These are phyloP conservation scores for Euptelea pleiosperma DNA, from an alignment of 164 flowering plant genomes.

Conservation along the genomic window DNA sequence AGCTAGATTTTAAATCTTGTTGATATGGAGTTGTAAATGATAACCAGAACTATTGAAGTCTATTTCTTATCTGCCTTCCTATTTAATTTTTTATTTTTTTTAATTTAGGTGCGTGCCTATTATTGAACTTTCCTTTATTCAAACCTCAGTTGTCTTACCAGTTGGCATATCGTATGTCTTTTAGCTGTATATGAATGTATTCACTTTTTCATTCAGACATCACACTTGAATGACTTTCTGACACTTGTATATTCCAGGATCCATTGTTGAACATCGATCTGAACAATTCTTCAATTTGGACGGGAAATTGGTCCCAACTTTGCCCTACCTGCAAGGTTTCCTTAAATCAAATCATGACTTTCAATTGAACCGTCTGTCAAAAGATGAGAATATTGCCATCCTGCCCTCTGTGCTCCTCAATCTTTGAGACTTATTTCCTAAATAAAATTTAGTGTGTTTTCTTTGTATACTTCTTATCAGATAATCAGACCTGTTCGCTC, in stretches of 20 bases:
- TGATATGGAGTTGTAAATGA: neutral
- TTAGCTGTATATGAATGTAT: neutral
- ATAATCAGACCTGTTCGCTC: slow-evolving; percentile 95
- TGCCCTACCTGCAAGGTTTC: slow-evolving; percentile 98
- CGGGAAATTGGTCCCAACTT: slow-evolving; percentile 94
- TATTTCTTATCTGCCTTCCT: neutral
- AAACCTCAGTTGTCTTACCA: neutral
- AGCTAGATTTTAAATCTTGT: too few relatives aligned
- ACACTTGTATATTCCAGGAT: slow-evolving; percentile 49
- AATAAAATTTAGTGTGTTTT: neutral
- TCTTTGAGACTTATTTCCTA: neutral
- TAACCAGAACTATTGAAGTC: neutral
- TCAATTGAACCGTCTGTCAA: neutral
- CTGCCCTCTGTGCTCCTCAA: neutral
- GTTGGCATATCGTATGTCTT: neutral
- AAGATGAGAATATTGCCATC: neutral
- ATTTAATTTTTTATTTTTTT: neutral
- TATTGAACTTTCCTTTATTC: neutral
- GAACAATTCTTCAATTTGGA: slow-evolving; percentile 59
- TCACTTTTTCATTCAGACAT: neutral
- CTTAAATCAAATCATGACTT: slow-evolving; percentile 2
- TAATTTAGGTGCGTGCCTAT: neutral
- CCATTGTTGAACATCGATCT: slow-evolving; percentile 66
- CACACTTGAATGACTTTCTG: slow-evolving; percentile 1
- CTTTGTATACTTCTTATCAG: slow-evolving; percentile 31